phyloP scores from a whole-genome alignment of 2,329 filamentous ascomycete genomes.

The Zymoseptoria crescenta region DNA sequence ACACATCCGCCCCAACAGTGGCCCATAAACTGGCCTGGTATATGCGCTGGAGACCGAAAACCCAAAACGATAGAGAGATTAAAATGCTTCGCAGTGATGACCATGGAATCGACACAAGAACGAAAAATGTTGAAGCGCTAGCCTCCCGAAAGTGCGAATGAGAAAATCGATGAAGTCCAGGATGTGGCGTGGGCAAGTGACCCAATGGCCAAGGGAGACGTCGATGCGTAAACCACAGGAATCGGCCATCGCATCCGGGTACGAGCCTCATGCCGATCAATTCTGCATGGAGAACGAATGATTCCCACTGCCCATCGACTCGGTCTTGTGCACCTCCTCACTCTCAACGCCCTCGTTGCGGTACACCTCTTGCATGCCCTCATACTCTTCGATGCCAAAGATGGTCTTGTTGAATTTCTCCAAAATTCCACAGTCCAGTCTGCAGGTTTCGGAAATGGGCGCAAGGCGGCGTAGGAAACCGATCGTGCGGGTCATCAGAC shows the following conservation, averaged over 20 bases:
- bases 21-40: constrained; percentile 25
- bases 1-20: constrained; percentile 6
- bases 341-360: constrained; percentile 17
- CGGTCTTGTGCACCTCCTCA: background rate
- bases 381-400: constrained; percentile 14
- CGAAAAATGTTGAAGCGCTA: constrained; percentile 1
- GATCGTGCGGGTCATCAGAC: constrained; percentile 66
- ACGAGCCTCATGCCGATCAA: background rate
- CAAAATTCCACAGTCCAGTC: constrained; percentile 67
- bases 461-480: constrained; percentile 62
- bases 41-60: constrained; percentile 15
- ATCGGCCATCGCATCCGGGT: background rate
- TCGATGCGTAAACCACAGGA: background rate
- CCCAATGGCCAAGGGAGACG: background rate
- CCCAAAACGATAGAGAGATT: background rate
- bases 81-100: constrained; percentile 1
- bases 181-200: background rate
- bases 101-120: background rate
- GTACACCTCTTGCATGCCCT: constrained; percentile 18
- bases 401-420: constrained; percentile 40
- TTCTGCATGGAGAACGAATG: constrained; percentile 16
- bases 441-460: constrained; percentile 66
- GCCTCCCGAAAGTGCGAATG: constrained; percentile 1
- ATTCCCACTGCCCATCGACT: constrained; percentile 13
- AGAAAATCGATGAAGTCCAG: background rate